phyloP scores from a whole-genome alignment of 2,329 filamentous ascomycete species.

The Colletotrichum sp. region DNA sequence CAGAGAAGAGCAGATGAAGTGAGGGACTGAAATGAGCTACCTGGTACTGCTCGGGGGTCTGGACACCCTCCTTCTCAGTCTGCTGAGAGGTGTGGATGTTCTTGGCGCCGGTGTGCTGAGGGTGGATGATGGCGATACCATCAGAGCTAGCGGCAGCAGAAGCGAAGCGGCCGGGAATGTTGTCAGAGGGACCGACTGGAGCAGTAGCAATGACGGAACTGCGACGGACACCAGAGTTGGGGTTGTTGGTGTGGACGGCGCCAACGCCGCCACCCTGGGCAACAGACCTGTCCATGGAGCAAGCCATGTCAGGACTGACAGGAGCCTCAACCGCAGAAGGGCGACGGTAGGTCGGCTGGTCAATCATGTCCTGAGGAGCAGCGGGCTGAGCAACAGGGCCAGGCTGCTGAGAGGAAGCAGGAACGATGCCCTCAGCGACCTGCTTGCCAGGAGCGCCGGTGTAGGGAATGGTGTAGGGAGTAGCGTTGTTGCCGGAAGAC shows the following conservation, averaged over 20 bases:
- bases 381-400: background rate
- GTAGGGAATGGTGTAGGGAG: conserved; percentile 31
- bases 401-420: background rate
- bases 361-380: background rate
- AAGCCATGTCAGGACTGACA: background rate
- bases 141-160: background rate
- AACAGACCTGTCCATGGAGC: background rate
- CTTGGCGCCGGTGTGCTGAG: background rate
- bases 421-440: conserved; percentile 17
- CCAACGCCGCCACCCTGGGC: background rate
- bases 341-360: background rate
- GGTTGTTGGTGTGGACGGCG: background rate
- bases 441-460: conserved; percentile 26
- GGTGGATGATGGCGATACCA: background rate
- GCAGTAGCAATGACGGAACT: background rate
- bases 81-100: background rate
- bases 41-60: background rate
- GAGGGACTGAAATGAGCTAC: background rate
- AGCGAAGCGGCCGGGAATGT: background rate
- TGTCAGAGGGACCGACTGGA: background rate
- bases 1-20: background rate
- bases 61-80: background rate
- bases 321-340: background rate
- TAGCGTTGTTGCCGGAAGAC: conserved; percentile 20
- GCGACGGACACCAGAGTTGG: background rate